Base-by-base conservation (phyloP, 352 stramenopile genomes). In the Elongisporangium undulatum region DNA sequence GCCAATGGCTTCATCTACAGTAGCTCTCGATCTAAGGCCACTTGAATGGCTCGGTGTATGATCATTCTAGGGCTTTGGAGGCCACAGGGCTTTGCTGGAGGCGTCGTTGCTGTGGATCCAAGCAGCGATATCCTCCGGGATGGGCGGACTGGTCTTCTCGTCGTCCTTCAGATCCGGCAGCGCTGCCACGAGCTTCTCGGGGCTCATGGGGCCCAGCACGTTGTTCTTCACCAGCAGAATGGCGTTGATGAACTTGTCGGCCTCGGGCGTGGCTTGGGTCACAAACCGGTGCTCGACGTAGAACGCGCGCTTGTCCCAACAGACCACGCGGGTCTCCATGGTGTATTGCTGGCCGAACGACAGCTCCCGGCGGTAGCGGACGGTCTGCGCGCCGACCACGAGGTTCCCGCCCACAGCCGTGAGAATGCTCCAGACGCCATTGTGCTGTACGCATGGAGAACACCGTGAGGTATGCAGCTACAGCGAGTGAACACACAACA, bases 161-260 rank as follows among this genome's bases (percentile, higher is more conserved):
- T 72, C 64, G 0, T 58, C 29, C 16, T 69, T 61, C 13, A 74
- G 58, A 2, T 52, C 64, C 12, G 70, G 71, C 15, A 93, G 69
- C 67, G 80, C 86, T n/a, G 72, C 68, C 6, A 95, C 66, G 56
- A 95, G 69, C 51, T 88, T 71, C 21, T 67, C 55, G 2, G 85
- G 87, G 20, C 61, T 72, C 6, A 90, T 65, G n/a, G 68, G 61
- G 9, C 87, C 87, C 17, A 95, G 53, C 50, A 94, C 85, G 4
- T 64, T 87, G 72, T 95, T 95, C 75, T 95, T 95, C 20, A 94
- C 87, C n/a, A 94, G 59, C 23, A 94, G 69, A 56, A 95, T 82
- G n/a, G 85, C 85, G 61, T 95, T 82, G 20, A 95, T 72, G 63
- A 95, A 95, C n/a, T 67, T 58, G 19, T 61, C 59, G 16, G 39